phyloP scores from a whole-genome alignment of 1,284 basidiomycete species.

The Anthracocystis walkeri region DNA sequence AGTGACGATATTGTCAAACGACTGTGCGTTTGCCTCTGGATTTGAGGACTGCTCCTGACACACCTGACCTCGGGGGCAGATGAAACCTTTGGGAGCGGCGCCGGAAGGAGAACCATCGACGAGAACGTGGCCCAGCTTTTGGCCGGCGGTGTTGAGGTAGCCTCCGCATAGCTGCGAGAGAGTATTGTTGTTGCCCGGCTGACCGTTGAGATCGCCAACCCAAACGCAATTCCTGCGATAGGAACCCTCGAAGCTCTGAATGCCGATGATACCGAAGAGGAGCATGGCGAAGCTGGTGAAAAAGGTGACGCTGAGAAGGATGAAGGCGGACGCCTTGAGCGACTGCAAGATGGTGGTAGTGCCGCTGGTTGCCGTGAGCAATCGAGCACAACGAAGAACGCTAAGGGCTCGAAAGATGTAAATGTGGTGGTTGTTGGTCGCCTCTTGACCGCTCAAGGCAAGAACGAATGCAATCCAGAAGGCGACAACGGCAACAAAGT shows the following conservation, averaged over 20 bases:
- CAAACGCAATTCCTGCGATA: slow-evolving; percentile 67
- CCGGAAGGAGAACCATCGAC: slow-evolving; percentile 34
- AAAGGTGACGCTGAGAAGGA: slow-evolving; percentile 87
- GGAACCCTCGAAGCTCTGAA: slow-evolving; percentile 67
- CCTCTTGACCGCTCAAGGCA: slow-evolving; percentile 78
- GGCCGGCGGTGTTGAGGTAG: slow-evolving; percentile 34
- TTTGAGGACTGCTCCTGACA: slow-evolving; percentile 72
- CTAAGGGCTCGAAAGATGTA: slow-evolving; percentile 90
- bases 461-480: slow-evolving; percentile 84
- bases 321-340: slow-evolving; percentile 87
- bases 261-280: slow-evolving; percentile 77
- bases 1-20: slow-evolving; percentile 90
- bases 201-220: slow-evolving; percentile 56
- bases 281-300: slow-evolving; percentile 91
- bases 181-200: slow-evolving; percentile 57
- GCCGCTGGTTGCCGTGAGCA: slow-evolving; percentile 89
- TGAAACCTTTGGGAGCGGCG: slow-evolving; percentile 61
- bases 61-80: slow-evolving; percentile 67
- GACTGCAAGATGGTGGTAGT: slow-evolving; percentile 94
- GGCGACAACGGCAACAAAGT: slow-evolving; percentile 82
- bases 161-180: slow-evolving; percentile 65
- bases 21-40: slow-evolving; percentile 78
- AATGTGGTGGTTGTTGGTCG: slow-evolving; percentile 77
- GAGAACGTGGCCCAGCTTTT: slow-evolving; percentile 32
- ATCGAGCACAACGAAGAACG: slow-evolving; percentile 83